These are phyloP conservation scores for Claviceps sp. DNA, from an alignment of 2,329 filamentous ascomycete genomes.

Conservation along the genomic window DNA sequence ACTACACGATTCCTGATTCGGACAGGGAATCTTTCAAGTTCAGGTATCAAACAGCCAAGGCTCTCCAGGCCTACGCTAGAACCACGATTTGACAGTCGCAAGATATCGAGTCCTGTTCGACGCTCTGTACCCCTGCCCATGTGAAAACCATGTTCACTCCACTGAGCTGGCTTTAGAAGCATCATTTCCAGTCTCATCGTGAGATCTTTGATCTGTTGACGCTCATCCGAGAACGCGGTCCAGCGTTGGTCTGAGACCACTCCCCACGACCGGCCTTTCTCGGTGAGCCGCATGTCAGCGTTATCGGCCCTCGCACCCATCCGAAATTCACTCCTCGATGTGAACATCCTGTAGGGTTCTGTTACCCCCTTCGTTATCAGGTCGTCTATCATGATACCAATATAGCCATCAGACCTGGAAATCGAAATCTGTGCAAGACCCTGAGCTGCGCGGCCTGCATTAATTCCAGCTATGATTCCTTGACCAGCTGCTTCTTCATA, in stretches of 20 bases:
- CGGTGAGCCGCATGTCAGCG: conserved; percentile 75
- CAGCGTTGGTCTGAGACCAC: conserved; percentile 71
- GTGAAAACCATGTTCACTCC: conserved; percentile 57
- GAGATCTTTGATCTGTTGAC: conserved; percentile 54
- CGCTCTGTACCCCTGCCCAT: conserved; percentile 52
- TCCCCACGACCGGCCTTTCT: conserved; percentile 61
- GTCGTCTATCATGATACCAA: conserved; percentile 98
- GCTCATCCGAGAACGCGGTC: conserved; percentile 52
- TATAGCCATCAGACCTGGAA: conserved; percentile 79
- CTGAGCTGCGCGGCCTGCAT: conserved; percentile 71
- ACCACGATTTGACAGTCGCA: conserved; percentile 51
- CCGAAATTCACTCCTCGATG: conserved; percentile 85
- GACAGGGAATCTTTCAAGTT: conserved; percentile 37
- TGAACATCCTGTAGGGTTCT: conserved; percentile 98
- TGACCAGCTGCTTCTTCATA: conserved; percentile 97
- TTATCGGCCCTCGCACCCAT: conserved; percentile 90
- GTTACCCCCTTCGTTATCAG: conserved; percentile 92
- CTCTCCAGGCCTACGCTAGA: conserved; percentile 30
- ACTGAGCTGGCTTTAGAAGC: conserved; percentile 46
- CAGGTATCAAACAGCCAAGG: conserved; percentile 45
- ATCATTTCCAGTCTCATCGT: conserved; percentile 44
- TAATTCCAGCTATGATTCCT: conserved; percentile 83
- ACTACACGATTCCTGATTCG: conserved; percentile 55
- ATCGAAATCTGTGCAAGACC: conserved; percentile 53
- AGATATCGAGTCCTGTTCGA: conserved; percentile 65